Evolutionary conservation across 2,329 filamentous ascomycete species (phyloP).

Genomic region (Diaporthe velutina): DNA sequence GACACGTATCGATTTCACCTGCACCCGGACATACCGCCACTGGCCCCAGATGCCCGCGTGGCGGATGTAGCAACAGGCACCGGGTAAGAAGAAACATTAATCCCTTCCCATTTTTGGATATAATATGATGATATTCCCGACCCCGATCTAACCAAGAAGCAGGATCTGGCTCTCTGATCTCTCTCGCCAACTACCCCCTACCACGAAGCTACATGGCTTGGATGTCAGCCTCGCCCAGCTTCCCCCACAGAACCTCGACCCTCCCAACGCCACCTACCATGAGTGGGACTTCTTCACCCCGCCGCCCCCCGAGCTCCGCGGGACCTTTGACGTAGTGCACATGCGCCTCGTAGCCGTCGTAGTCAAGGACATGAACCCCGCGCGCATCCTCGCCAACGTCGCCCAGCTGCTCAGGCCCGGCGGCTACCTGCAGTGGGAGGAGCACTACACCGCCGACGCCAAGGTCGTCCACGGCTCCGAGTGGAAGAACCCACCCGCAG

Average conservation of each 20-base stretch:
- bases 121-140: background rate
- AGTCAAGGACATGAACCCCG: slow-evolving; percentile 40
- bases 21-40: background rate
- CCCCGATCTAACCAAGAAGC: background rate
- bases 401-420: slow-evolving; percentile 43
- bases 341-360: slow-evolving; percentile 45
- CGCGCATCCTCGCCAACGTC: slow-evolving; percentile 36
- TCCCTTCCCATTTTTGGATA: no score
- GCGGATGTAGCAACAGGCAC: slow-evolving; percentile 15
- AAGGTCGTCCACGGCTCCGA: background rate
- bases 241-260: slow-evolving; percentile 35
- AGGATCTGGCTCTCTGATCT: slow-evolving; percentile 42
- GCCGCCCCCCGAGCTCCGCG: slow-evolving; percentile 42
- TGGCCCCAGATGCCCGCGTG: background rate
- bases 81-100: background rate
- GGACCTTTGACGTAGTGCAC: slow-evolving; percentile 46
- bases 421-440: slow-evolving; percentile 42
- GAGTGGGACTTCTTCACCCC: slow-evolving; percentile 43
- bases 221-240: slow-evolving; percentile 44
- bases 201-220: slow-evolving; percentile 43
- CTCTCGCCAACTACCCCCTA: slow-evolving; percentile 36
- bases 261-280: slow-evolving; percentile 43
- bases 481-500: background rate
- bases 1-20: background rate
- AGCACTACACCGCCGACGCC: slow-evolving; percentile 9